Base-by-base conservation (phyloP, 805 yeast species). In the Jamesozyma lodderae region DNA sequence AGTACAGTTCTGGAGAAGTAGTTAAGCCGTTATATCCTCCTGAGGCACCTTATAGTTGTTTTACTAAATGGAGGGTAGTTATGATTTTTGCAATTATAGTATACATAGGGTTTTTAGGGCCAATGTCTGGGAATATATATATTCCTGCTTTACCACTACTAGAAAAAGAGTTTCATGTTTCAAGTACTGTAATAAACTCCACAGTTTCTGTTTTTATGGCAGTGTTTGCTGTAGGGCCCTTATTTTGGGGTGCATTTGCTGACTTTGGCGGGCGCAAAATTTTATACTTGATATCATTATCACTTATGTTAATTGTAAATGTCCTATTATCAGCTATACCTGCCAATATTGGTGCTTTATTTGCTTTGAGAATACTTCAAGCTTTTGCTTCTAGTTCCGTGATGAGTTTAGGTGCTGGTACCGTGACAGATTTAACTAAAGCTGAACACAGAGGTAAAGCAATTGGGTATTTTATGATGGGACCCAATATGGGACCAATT, bases 381-480 rank as follows among this genome's bases (percentile, higher is more conserved):
- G 90, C 87, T 1, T 67, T 87, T 51, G 94, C 94, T 26, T 94
- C 92, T 0, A 75, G 85, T 42, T 80, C 90, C 2, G 95, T 87
- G 0, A 94, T 87, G 55, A 76, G 94, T 15, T 80, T 85, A 21
- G 96, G 96, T 1, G 94, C 95, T 0, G 96, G 95, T 2, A 83
- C 95, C 0, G 78, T 87, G 15, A 75, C 85, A 21, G 96, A 87
- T 56, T 58, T 87, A 23, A 79, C 70, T 43, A 67, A 74, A 7
- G 78, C 80, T 15, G 68, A 72, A 22, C 72, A 77, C 46, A 67
- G 95, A 49, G 96, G 94, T 2, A 65, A 71, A 10, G 90, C 94
- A 2, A 79, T 87, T 72, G 92, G 95, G 0, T 69, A 79, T 39
- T 87, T 78, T 48, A 87, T 86, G 67, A 59, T 87, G 45, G 96